Evolutionary conservation across 2,329 filamentous ascomycete species (phyloP).

Genomic region (Aureobasidium pullulans): DNA sequence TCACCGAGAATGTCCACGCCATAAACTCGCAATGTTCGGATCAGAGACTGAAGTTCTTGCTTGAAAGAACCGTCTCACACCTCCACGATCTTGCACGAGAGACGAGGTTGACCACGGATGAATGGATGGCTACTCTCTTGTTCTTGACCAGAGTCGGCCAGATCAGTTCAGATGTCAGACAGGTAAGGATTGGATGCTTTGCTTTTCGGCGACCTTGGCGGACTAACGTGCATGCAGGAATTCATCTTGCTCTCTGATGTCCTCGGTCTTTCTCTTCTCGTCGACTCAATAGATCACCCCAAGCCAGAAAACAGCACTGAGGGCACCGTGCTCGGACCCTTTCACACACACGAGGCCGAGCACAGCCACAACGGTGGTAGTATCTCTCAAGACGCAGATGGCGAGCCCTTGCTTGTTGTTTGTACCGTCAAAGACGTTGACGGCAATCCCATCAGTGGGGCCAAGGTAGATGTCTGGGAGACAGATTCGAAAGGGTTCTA

Average conservation of each 20-base stretch:
- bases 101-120: slow-evolving; percentile 64
- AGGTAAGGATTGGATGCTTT: slow-evolving; percentile 45
- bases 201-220: slow-evolving; percentile 14
- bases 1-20: slow-evolving; percentile 65
- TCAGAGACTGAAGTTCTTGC: slow-evolving; percentile 60
- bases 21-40: slow-evolving; percentile 67
- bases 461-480: slow-evolving; percentile 7
- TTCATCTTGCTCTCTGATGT: slow-evolving; percentile 3
- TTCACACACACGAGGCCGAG: slow-evolving; percentile 3
- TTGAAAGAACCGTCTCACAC: slow-evolving; percentile 68
- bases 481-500: slow-evolving; percentile 6
- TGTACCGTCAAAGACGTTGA: not conserved
- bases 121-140: slow-evolving; percentile 68
- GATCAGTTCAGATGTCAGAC: slow-evolving; percentile 58
- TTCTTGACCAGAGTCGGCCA: slow-evolving; percentile 68
- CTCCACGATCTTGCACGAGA: slow-evolving; percentile 77
- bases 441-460: not conserved
- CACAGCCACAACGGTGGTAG: not conserved
- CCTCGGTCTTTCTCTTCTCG: not conserved
- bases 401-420: not conserved
- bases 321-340: slow-evolving; percentile 4
- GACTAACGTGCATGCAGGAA: not conserved
- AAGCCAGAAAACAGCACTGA: not conserved
- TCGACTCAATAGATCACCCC: slow-evolving; percentile 3
- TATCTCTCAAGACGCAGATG: not conserved